These are phyloP conservation scores for Clarireedia sp. DNA, from an alignment of 2,329 filamentous ascomycete species.

Conservation along the genomic window DNA sequence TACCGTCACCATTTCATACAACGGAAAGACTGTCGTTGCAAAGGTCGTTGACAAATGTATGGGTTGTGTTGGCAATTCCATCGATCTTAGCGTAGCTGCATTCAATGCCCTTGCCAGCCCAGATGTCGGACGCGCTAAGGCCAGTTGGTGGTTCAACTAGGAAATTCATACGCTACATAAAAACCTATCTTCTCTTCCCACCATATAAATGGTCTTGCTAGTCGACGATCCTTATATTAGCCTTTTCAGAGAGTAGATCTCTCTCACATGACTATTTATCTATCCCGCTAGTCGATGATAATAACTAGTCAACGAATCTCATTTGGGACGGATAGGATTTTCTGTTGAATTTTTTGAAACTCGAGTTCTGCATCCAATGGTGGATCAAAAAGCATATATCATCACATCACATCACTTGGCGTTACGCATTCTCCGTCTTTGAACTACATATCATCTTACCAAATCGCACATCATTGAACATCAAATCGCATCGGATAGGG, in stretches of 20 bases:
- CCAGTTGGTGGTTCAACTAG: conserved; percentile 41
- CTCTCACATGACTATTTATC: conserved; percentile 37
- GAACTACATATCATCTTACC: too few species aligned
- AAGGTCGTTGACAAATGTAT: conserved; percentile 68
- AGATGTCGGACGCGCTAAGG: conserved; percentile 35
- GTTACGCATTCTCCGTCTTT: too few species aligned
- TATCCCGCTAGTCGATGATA: conserved; percentile 20
- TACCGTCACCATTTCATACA: conserved; percentile 60
- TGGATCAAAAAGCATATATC: not conserved
- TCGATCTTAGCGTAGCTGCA: conserved; percentile 47
- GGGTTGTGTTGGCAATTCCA: conserved; percentile 48
- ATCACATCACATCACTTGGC: too few species aligned
- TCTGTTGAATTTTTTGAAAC: not conserved
- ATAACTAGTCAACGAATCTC: conserved; percentile 4
- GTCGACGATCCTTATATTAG: not conserved
- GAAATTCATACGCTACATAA: not conserved
- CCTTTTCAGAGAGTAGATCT: conserved; percentile 25
- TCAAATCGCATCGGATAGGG: too few species aligned
- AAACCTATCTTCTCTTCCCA: not conserved
- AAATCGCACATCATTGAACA: too few species aligned
- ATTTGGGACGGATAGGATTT: not conserved
- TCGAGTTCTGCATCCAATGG: not conserved
- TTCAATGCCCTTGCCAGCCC: conserved; percentile 37
- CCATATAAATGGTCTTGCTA: conserved; percentile 7
- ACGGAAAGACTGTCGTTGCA: conserved; percentile 47